Conservation (phyloP, 1,139 yeast species). For the Kodamaea alishanica region DNA sequence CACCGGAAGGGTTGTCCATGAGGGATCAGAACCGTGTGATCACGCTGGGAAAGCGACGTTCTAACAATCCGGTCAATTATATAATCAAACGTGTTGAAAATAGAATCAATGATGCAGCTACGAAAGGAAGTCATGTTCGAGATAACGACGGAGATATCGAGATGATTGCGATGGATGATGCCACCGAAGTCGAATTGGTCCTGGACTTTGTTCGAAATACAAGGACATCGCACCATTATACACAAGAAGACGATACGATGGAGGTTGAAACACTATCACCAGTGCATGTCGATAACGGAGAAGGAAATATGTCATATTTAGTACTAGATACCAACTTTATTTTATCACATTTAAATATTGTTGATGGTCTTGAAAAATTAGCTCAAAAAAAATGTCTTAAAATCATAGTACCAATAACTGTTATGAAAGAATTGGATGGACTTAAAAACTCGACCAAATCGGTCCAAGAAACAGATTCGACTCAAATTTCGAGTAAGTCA, state of each 20-base stretch:
- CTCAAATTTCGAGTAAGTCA: constrained; percentile 22
- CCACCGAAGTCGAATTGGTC: constrained; percentile 42
- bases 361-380: constrained; percentile 46
- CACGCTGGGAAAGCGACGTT: constrained; percentile 28
- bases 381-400: constrained; percentile 42
- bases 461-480: constrained; percentile 10
- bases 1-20: constrained; percentile 37
- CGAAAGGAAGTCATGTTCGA: constrained; percentile 6
- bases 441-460: constrained; percentile 47
- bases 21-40: constrained; percentile 28
- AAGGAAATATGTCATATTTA: constrained; percentile 35
- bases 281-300: constrained; percentile 12
- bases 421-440: constrained; percentile 75
- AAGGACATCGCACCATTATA: background rate
- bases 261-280: constrained; percentile 16
- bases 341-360: constrained; percentile 56
- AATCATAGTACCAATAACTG: constrained; percentile 67
- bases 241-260: constrained; percentile 11
- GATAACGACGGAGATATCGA: constrained; percentile 40
- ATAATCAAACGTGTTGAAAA: constrained; percentile 31
- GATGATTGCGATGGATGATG: constrained; percentile 51
- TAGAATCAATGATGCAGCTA: constrained; percentile 29
- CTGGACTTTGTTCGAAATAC: constrained; percentile 33
- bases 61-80: constrained; percentile 22
- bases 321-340: constrained; percentile 79